phyloP scores from a whole-genome alignment of 768 basidiomycete species.

The Lentinula detonsa region DNA sequence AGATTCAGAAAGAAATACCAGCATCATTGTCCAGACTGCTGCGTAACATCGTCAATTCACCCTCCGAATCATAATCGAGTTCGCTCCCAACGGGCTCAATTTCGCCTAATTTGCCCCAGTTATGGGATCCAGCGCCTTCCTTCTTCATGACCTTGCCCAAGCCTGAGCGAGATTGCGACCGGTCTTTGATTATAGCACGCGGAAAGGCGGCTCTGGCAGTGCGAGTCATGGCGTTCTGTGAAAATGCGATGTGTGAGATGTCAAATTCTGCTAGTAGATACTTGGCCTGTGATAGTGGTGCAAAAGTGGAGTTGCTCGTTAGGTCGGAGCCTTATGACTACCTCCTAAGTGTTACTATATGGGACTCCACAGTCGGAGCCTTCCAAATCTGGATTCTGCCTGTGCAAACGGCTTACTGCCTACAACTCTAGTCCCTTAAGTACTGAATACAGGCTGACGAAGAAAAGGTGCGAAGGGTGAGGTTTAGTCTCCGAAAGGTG shows the following conservation, averaged over 20 bases:
- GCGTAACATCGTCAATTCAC: constrained; percentile 18
- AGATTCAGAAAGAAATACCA: background rate
- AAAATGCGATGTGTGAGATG: too few species aligned
- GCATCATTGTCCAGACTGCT: background rate
- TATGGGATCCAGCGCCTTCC: constrained; percentile 74
- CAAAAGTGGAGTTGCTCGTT: background rate
- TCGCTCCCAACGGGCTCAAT: constrained; percentile 53
- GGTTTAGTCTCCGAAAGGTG: too few species aligned
- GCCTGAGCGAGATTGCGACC: constrained; percentile 74
- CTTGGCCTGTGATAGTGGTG: background rate
- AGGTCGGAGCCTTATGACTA: too few species aligned
- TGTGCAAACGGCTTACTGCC: too few species aligned
- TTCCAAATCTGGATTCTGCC: too few species aligned
- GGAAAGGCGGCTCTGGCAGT: constrained; percentile 65
- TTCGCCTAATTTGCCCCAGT: constrained; percentile 81
- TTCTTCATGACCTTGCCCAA: constrained; percentile 69
- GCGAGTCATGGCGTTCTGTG: constrained; percentile 19
- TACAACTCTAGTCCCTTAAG: too few species aligned
- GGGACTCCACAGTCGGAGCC: too few species aligned
- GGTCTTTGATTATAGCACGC: constrained; percentile 69
- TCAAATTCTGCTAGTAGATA: background rate
- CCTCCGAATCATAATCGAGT: constrained; percentile 31
- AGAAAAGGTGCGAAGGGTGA: too few species aligned
- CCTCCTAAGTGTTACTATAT: too few species aligned
- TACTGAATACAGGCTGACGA: too few species aligned